Base-by-base conservation (phyloP, 345 rosid species). In the Trapa incisa region DNA sequence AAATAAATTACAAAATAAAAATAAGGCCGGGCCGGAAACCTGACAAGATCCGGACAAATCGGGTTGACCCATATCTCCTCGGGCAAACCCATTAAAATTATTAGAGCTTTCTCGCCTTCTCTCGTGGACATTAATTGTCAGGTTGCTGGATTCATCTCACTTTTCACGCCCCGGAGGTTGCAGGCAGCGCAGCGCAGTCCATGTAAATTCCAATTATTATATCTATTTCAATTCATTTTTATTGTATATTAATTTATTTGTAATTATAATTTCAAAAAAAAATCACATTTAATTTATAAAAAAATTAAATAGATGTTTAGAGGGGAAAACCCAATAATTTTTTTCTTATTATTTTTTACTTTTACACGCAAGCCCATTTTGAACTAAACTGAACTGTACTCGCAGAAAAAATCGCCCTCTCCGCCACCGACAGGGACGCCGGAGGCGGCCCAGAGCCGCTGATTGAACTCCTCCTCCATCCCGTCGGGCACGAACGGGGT, bases 381-480 rank as follows among this genome's bases (percentile, higher is more conserved):
- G 5, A 6, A 22, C 15, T 82, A 69, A 7, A 80, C 78, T 45
- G 81, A 68, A 75, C 76, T 72, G 76, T 78, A 84, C 65, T 87
- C 92, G 39, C 85, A 67, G 80, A 83, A 82, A 53, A 83, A 74
- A 72, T 88, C 96, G 32, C 43, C 69, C 22, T 47, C 76, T n/a
- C 57, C 75, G 35, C 54, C 39, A 12, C 3, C 33, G 22, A 65
- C 16, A 37, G 66, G 13, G 65, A 77, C 77, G 11, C 81, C 86
- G 33, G 85, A 73, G 68, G 87, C 96, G 42, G 80, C 88, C 94
- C 91, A 84, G 43, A 88, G 72, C 78, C 98, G 85, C 74, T 82
- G 89, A 80, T 90, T 82, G 47, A 85, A 88, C 82, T 85, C 96
- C 8, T 84, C 92, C 77, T 80, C 93, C 87, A 88, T 74, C 80